Evolutionary conservation across 1,284 basidiomycete species (phyloP), one percentile per base, ranked within the genome.

Genomic region (Malassezia brasiliensis): DNA sequence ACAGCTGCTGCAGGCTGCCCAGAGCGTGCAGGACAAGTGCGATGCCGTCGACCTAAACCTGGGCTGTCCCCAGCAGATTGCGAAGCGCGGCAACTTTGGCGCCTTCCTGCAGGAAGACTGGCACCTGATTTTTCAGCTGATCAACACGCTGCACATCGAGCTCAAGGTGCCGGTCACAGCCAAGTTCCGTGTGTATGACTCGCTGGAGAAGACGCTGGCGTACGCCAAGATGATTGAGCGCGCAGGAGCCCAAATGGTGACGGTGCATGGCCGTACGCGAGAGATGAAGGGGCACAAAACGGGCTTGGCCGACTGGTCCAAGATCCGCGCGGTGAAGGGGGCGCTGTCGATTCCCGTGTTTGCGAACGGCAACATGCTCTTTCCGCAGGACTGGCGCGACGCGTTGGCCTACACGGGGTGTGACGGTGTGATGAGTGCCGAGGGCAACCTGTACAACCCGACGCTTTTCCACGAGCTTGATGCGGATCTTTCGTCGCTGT

Each of bases 281-380:
- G 90, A 94, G 62, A 90, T 94, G 77, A 85, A 93, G 50, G 94
- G 91, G 0, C 87, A 90, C 52, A 47, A 66, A 36, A 66, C 58
- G 51, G 90, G 90, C 5, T 75, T 91, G 1, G 90, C 90, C 1
- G 87, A 89, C 63, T 94, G 77, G 77, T 49, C 41, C n/a, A 84
- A 90, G 76, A 91, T 94, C 67, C 79, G 80, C 15, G 85, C 86
- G 0, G 88, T 94, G 60, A 91, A 90, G 75, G 75, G 86, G 65
- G 86, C 88, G 0, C 88, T 96, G 30, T 84, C 82, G 1, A 83
- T 96, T 0, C 93, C 93, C 0, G 90, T 96, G 1, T 88, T 98
- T 70, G 91, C 93, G 0, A 98, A 98, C 74, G 93, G 93, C n/a
- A 96, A 96, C 74, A 83, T 96, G 47, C 81, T 96, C 10, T 90